These are phyloP conservation scores for Geosmithia putterillii DNA, from an alignment of 2,329 filamentous ascomycete species.

Conservation along the genomic window DNA sequence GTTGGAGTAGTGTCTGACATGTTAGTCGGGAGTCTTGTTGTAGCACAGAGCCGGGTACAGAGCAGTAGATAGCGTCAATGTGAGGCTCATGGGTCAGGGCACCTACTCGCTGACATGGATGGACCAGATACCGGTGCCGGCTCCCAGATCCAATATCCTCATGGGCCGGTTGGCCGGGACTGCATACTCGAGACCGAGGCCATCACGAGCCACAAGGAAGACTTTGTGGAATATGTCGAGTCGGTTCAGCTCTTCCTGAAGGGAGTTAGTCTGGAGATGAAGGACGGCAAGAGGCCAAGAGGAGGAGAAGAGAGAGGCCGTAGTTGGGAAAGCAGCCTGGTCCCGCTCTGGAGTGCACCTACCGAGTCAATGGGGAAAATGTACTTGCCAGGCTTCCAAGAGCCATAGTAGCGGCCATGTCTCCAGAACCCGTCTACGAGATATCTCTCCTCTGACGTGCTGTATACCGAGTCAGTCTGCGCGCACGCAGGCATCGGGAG, in stretches of 20 bases:
- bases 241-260: slow-evolving; percentile 58
- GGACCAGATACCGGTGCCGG: slow-evolving; percentile 84
- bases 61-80: too few species aligned
- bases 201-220: slow-evolving; percentile 51
- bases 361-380: slow-evolving; percentile 69
- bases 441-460: slow-evolving; percentile 2
- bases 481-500: background rate
- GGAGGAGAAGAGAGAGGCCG: too few species aligned
- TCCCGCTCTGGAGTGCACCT: too few species aligned
- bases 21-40: slow-evolving; percentile 3
- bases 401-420: slow-evolving; percentile 60
- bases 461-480: background rate
- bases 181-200: slow-evolving; percentile 13
- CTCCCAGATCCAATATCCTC: slow-evolving; percentile 57
- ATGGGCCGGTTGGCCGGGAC: slow-evolving; percentile 8
- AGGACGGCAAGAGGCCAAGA: slow-evolving; percentile 8
- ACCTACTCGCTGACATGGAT: slow-evolving; percentile 72
- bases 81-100: background rate
- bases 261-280: too few species aligned
- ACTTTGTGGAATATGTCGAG: slow-evolving; percentile 76
- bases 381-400: slow-evolving; percentile 56
- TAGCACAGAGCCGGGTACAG: too few species aligned
- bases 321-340: too few species aligned
- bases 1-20: slow-evolving; percentile 9
- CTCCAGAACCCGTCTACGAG: slow-evolving; percentile 26